phyloP scores from a whole-genome alignment of 148 eudicot genomes.

The Vaccinium myrtillus region DNA sequence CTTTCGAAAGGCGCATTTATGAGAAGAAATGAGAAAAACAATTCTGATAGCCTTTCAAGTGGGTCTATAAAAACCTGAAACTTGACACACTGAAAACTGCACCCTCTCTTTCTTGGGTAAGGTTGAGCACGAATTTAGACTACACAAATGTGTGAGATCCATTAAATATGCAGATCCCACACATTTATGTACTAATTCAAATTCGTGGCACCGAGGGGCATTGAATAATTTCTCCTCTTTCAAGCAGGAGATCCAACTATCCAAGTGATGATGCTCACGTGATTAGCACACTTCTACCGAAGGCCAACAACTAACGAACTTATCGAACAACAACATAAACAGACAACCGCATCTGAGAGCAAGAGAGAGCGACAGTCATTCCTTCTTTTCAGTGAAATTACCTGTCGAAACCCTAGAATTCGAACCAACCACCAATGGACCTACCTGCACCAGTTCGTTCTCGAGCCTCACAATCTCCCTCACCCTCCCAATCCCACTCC shows the following conservation, averaged over 20 bases:
- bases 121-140: too few species aligned
- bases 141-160: too few species aligned
- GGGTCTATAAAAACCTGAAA: too few species aligned
- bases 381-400: neutral
- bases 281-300: neutral
- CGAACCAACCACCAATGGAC: neutral
- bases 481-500: neutral
- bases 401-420: neutral
- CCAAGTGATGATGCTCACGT: neutral
- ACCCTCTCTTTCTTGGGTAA: too few species aligned
- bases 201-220: too few species aligned
- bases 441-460: neutral
- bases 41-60: too few species aligned
- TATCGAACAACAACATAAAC: neutral
- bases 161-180: too few species aligned
- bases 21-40: too few species aligned
- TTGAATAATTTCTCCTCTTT: too few species aligned
- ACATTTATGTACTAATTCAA: too few species aligned
- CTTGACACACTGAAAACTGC: too few species aligned
- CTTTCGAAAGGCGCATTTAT: too few species aligned
- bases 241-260: neutral
- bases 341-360: neutral
- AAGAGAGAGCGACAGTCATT: neutral
- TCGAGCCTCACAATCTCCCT: neutral
- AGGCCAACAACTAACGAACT: neutral